Percentiles rank a stretch among this genome's conserved stretches.
phyloP scores from a whole-genome alignment of 257 asterid genomes.

The Linaria vulgaris region DNA sequence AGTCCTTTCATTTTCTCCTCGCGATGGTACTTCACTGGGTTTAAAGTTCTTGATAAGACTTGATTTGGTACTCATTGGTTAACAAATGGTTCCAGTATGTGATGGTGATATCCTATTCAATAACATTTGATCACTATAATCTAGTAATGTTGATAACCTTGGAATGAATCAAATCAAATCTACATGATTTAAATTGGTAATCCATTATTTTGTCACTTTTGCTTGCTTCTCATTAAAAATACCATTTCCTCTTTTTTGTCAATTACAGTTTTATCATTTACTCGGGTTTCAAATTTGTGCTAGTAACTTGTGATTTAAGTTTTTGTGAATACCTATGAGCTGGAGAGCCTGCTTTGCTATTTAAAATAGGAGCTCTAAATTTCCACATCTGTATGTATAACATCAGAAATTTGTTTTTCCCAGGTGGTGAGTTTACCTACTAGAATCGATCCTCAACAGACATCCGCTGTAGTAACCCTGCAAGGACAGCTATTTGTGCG shows the following conservation, averaged over 20 bases:
- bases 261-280: not conserved
- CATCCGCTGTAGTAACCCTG: constrained; percentile 90
- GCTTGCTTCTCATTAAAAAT: no score
- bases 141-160: not conserved
- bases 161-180: not conserved
- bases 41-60: not conserved
- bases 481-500: constrained; percentile 94
- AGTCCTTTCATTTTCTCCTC: constrained; percentile 1
- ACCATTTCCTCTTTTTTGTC: no score
- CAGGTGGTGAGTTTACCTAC: constrained; percentile 91
- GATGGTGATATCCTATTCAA: no score
- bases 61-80: constrained; percentile 4
- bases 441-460: constrained; percentile 92
- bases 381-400: constrained; percentile 2
- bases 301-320: not conserved
- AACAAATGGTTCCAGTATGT: not conserved
- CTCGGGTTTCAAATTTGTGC: not conserved
- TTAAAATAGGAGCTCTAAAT: not conserved
- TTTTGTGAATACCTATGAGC: not conserved
- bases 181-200: no score
- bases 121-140: not conserved
- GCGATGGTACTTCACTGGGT: no score
- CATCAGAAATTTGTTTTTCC: constrained; percentile 19
- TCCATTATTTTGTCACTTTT: no score
- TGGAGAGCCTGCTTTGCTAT: constrained; percentile 7